Evolutionary conservation across 805 yeast genomes (phyloP).

Genomic region (Cyberlindnera mycetangii): DNA sequence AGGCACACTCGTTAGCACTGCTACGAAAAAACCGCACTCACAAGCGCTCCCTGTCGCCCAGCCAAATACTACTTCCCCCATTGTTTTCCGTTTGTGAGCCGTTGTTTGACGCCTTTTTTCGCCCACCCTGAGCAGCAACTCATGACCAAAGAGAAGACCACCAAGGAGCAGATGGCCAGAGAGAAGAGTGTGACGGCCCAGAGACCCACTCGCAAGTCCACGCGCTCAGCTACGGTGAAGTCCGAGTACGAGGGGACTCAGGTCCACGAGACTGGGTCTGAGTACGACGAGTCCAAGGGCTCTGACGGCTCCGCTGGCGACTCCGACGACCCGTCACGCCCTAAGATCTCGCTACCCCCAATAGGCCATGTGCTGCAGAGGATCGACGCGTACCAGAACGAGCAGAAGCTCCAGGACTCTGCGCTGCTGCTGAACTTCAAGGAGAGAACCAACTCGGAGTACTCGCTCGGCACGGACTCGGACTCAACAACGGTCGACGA

Average conservation of each 20-base stretch:
- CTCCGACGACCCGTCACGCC: background rate
- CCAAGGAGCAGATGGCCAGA: background rate
- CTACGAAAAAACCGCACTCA: background rate
- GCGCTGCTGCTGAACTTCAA: conserved; percentile 26
- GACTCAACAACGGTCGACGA: background rate
- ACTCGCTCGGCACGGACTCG: background rate
- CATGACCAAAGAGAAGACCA: background rate
- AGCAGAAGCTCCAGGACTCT: conserved; percentile 29
- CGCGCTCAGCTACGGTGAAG: background rate
- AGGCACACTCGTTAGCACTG: too few relatives aligned
- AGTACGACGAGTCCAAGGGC: too few relatives aligned
- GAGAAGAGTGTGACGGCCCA: background rate
- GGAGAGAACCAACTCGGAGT: conserved; percentile 15
- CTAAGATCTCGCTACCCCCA: conserved; percentile 22
- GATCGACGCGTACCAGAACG: conserved; percentile 28
- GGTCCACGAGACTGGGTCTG: background rate
- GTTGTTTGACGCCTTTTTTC: conserved; percentile 10
- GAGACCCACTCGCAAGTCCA: background rate
- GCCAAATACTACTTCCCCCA: background rate
- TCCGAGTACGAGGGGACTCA: too few relatives aligned
- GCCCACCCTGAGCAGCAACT: too few relatives aligned
- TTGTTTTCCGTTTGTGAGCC: conserved; percentile 8
- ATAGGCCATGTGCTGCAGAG: conserved; percentile 25
- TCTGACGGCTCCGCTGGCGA: too few relatives aligned
- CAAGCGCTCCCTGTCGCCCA: background rate